Evolutionary conservation across 2,329 filamentous ascomycete species (phyloP).

Genomic region (Arachnopeziza araneosa): DNA sequence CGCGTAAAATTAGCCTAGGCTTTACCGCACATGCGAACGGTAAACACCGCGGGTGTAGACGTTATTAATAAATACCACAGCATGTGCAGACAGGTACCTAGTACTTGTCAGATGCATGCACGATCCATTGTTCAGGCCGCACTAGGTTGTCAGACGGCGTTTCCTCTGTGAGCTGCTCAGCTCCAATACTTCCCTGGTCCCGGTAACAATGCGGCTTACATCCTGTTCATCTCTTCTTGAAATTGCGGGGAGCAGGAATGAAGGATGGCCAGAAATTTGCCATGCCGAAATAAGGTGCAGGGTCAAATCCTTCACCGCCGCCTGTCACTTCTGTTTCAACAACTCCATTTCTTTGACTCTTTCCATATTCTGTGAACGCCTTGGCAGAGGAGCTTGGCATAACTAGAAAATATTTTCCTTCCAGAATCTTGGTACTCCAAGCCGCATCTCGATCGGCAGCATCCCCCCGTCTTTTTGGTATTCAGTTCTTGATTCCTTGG

Average conservation of each 20-base stretch:
- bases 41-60: background rate
- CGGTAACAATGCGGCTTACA: background rate
- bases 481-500: no score
- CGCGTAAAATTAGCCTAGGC: background rate
- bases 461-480: no score
- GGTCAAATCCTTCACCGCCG: background rate
- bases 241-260: background rate
- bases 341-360: no score
- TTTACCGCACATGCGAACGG: background rate
- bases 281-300: background rate
- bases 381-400: no score
- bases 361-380: no score
- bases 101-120: background rate
- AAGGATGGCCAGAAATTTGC: background rate
- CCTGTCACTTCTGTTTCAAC: background rate
- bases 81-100: background rate
- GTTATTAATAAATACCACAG: background rate
- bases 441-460: no score
- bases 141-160: background rate
- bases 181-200: background rate
- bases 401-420: no score
- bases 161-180: background rate
- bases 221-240: background rate
- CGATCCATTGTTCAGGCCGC: background rate
- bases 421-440: no score